Evolutionary conservation across 2,329 filamentous ascomycete species (phyloP).

Genomic region (Truncatella angustata): DNA sequence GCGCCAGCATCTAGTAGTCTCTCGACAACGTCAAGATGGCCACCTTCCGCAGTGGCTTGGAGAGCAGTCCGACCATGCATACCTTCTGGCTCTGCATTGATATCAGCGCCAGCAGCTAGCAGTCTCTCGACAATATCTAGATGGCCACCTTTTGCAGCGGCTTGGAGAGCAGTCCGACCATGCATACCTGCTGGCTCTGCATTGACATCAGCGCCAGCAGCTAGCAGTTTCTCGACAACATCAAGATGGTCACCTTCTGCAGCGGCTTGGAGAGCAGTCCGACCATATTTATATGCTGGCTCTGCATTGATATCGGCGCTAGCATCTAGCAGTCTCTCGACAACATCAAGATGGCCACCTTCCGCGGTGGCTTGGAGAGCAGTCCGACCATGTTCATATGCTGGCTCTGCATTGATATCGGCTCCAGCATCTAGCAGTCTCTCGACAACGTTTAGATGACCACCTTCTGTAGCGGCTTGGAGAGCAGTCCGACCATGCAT

Average conservation of each 20-base stretch:
- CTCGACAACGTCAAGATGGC: not conserved
- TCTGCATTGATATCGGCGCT: not conserved
- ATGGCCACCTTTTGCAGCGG: not conserved
- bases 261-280: not conserved
- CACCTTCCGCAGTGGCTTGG: not conserved
- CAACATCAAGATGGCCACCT: conserved; percentile 1
- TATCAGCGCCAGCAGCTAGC: not conserved
- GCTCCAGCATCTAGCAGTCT: not conserved
- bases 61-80: not conserved
- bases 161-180: not conserved
- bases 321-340: not conserved
- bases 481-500: too few relatives aligned
- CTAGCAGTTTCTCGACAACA: not conserved
- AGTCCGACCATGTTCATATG: too few relatives aligned
- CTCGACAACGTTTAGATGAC: not conserved
- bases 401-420: not conserved
- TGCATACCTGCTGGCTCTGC: not conserved
- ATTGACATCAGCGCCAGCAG: not conserved
- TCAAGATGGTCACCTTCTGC: not conserved
- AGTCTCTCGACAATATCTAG: not conserved
- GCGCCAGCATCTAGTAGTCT: not conserved
- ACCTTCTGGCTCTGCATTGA: not conserved
- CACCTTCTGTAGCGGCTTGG: too few relatives aligned
- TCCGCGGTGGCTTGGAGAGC: conserved; percentile 2
- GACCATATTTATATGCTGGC: not conserved